These are phyloP conservation scores for Trypanosoma congolense DNA, from an alignment of 208 protist species.

Conservation along the genomic window DNA sequence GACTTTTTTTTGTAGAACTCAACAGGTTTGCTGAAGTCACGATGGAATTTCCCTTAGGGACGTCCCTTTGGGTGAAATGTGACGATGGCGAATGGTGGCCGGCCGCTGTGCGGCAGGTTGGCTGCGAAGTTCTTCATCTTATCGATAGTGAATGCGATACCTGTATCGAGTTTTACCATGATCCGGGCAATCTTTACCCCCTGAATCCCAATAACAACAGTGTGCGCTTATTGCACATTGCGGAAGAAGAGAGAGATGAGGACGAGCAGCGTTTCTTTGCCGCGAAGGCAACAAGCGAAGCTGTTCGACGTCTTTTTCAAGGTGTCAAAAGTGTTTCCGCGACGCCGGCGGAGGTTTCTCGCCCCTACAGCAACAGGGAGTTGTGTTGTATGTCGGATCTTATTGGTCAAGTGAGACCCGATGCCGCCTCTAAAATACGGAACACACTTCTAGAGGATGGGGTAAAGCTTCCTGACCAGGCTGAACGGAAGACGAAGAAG, in stretches of 20 bases:
- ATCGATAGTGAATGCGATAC: slow-evolving; percentile 32
- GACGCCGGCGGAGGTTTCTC: background rate
- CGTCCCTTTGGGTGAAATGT: slow-evolving; percentile 73
- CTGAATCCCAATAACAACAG: slow-evolving; percentile 23
- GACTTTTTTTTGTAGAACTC: slow-evolving; percentile 5
- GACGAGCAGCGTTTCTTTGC: slow-evolving; percentile 42
- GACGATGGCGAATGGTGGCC: slow-evolving; percentile 85
- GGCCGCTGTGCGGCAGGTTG: slow-evolving; percentile 28
- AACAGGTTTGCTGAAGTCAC: background rate
- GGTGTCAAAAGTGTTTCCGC: background rate
- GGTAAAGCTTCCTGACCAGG: slow-evolving; percentile 18
- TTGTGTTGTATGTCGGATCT: slow-evolving; percentile 52
- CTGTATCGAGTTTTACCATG: slow-evolving; percentile 79
- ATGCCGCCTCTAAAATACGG: slow-evolving; percentile 31
- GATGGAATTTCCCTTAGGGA: slow-evolving; percentile 38
- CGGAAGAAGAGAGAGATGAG: slow-evolving; percentile 20
- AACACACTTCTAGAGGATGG: slow-evolving; percentile 24
- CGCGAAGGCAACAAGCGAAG: slow-evolving; percentile 6
- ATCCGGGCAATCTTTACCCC: slow-evolving; percentile 56
- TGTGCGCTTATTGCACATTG: slow-evolving; percentile 45
- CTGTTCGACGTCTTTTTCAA: slow-evolving; percentile 6
- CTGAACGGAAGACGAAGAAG: slow-evolving; percentile 10
- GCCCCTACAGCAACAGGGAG: slow-evolving; percentile 34
- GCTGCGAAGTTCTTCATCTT: slow-evolving; percentile 6
- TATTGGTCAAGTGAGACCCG: slow-evolving; percentile 33